Base-by-base conservation (phyloP, 345 rosid species). In the Lagerstroemia speciosa region DNA sequence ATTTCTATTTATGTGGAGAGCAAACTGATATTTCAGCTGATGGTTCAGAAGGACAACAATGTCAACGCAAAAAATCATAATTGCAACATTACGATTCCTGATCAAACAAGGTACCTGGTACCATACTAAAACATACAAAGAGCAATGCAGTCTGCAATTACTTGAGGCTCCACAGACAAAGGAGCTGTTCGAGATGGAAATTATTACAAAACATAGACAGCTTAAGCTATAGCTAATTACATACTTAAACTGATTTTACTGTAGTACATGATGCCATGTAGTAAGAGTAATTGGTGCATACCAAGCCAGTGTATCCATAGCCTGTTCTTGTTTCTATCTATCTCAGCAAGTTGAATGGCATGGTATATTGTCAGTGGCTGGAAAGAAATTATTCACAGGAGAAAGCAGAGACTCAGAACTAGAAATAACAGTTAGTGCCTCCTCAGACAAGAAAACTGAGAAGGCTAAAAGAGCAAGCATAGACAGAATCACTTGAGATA, bases 271-370 rank as follows among this genome's bases (percentile, higher is more conserved):
- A 46, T 45, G 10, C 33, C 46, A 69, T 40, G 55, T 8, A 57
- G 75, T 68, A 67, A 62, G 58, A 60, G 64, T 72, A 71, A 66
- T 40, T 8, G 55, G 58, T 36, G 41, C 48, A 74, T 86, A 90
- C 98, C 98, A 66, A 93, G 96, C 81, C 89, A 94, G 82, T 94
- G 99, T 74, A 94, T 83, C 77, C 79, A 67, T 71, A 94, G 76
- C 62, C 87, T 68, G 53, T 77, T 62, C 67, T 77, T 66, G 58
- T 74, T 60, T 72, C 70, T 79, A 64, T 75, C 82, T 32, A 71
- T 45, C 68, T 84, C 78, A 74, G 84, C 60, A 77, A 89, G 70
- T 84, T 79, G 83, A 73, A 78, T 60, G 62, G 98, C 89, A 78
- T 78, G 77, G 78, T 88, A 89, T 55, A 94, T 72, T 26, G 87